Evolutionary conservation across 331 rosid species (phyloP).

Genomic region (Pyrus hybrid): DNA sequence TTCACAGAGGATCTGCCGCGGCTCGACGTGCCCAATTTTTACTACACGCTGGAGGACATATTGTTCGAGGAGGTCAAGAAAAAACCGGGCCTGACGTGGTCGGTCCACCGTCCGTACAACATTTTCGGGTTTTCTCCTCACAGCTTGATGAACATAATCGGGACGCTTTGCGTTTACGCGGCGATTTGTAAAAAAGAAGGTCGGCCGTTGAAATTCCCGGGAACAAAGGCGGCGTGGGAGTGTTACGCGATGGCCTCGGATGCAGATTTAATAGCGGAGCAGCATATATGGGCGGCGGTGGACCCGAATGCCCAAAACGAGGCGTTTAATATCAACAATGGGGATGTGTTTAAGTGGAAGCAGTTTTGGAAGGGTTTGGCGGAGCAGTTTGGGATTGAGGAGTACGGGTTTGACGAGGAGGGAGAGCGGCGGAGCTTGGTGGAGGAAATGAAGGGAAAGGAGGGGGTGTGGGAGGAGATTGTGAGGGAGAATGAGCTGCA

Average conservation of each 20-base stretch:
- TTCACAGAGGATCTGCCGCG: slow-evolving; percentile 58
- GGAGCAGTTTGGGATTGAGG: slow-evolving; percentile 58
- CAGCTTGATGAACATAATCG: slow-evolving; percentile 46
- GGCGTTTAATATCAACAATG: slow-evolving; percentile 52
- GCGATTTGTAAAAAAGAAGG: slow-evolving; percentile 59
- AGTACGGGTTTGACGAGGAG: slow-evolving; percentile 42
- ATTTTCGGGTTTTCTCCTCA: slow-evolving; percentile 63
- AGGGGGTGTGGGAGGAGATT: slow-evolving; percentile 48
- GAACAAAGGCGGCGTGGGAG: slow-evolving; percentile 47
- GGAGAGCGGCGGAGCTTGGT: slow-evolving; percentile 19
- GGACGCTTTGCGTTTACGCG: slow-evolving; percentile 42
- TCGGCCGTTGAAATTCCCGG: slow-evolving; percentile 45
- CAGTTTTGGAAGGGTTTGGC: slow-evolving; percentile 67
- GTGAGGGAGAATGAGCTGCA: slow-evolving; percentile 41
- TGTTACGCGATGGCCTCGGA: slow-evolving; percentile 31
- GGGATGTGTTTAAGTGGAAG: slow-evolving; percentile 66
- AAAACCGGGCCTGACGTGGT: slow-evolving; percentile 43
- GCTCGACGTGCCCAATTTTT: slow-evolving; percentile 48
- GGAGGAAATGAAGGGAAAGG: slow-evolving; percentile 44
- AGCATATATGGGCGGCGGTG: slow-evolving; percentile 68
- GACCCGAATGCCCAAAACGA: slow-evolving; percentile 64
- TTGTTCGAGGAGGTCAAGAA: slow-evolving; percentile 36
- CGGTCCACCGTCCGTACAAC: slow-evolving; percentile 36
- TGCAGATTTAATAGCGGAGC: slow-evolving; percentile 62
- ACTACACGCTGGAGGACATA: slow-evolving; percentile 46